Percentiles rank a stretch among this genome's conserved stretches.
These are phyloP conservation scores for Huntiella decipiens DNA, from an alignment of 2,329 filamentous ascomycete genomes.

Conservation along the genomic window DNA sequence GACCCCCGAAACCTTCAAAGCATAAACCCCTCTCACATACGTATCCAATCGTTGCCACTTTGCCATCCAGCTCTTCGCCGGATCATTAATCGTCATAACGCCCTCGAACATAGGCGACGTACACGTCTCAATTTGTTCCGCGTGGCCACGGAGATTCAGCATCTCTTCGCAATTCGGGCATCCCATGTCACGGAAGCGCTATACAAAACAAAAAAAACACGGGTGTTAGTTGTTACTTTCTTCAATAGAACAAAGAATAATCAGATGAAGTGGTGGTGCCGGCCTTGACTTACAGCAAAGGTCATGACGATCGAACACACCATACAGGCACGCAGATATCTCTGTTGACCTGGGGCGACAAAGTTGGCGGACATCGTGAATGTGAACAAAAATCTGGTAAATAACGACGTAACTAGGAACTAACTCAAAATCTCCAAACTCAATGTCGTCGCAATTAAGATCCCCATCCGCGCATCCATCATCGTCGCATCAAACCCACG, in stretches of 20 bases:
- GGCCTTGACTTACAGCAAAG: conserved; percentile 36
- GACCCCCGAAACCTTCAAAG: conserved; percentile 80
- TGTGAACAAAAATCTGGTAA: not conserved
- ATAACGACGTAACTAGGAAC: not conserved
- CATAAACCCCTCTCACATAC: conserved; percentile 80
- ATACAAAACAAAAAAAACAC: conserved; percentile 1
- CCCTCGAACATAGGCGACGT: conserved; percentile 95
- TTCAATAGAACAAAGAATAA: not conserved
- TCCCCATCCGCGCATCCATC: not conserved
- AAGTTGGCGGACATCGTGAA: conserved; percentile 21
- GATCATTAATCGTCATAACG: conserved; percentile 67
- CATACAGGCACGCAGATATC: conserved; percentile 91
- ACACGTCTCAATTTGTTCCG: conserved; percentile 74
- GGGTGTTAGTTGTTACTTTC: not conserved
- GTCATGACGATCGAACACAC: conserved; percentile 91
- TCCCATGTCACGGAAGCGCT: conserved; percentile 73
- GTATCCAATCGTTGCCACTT: conserved; percentile 83
- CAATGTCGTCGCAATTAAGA: not conserved
- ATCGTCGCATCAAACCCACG: too few relatives aligned
- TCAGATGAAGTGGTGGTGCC: conserved; percentile 8
- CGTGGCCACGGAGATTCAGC: conserved; percentile 60
- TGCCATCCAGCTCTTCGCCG: conserved; percentile 80
- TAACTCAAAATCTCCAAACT: not conserved
- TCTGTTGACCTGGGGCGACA: conserved; percentile 56
- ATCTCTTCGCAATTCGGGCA: conserved; percentile 96